A percentile compares a stretch with the other conserved stretches of the same genome.
Evolutionary conservation across 148 eudicot genomes (phyloP).

Genomic region (Arctostaphylos glauca): DNA sequence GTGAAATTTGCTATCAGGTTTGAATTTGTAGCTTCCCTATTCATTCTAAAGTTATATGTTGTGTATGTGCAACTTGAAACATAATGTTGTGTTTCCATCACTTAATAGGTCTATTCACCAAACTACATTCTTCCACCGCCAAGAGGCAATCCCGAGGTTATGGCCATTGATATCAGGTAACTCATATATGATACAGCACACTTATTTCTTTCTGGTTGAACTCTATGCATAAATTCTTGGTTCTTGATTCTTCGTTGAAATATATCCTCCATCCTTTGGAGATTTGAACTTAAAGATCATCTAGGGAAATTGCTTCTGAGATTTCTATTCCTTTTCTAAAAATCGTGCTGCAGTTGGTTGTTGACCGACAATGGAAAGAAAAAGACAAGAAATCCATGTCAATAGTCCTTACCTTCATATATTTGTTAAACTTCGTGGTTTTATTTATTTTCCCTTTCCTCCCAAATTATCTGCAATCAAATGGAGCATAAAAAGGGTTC

Average conservation of each 20-base stretch:
- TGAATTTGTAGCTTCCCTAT: slow-evolving; percentile 10
- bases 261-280: not conserved
- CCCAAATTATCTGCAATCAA: not conserved
- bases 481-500: not conserved
- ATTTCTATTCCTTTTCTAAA: not conserved
- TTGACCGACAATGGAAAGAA: not conserved
- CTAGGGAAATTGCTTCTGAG: not conserved
- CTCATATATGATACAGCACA: not conserved
- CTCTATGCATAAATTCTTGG: not conserved
- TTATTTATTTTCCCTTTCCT: not conserved
- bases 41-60: not conserved
- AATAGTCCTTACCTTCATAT: not conserved
- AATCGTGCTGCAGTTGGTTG: not conserved
- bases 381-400: not conserved
- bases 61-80: not conserved
- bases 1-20: slow-evolving; percentile 88
- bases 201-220: not conserved
- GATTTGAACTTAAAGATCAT: not conserved
- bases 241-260: not conserved
- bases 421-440: not conserved
- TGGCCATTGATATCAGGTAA: slow-evolving; percentile 75
- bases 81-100: not conserved
- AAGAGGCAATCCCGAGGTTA: slow-evolving; percentile 51
- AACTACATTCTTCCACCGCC: slow-evolving; percentile 56
- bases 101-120: slow-evolving; percentile 48